Evolutionary conservation across 768 basidiomycete species (phyloP).

Genomic region (Amanita thiersii): DNA sequence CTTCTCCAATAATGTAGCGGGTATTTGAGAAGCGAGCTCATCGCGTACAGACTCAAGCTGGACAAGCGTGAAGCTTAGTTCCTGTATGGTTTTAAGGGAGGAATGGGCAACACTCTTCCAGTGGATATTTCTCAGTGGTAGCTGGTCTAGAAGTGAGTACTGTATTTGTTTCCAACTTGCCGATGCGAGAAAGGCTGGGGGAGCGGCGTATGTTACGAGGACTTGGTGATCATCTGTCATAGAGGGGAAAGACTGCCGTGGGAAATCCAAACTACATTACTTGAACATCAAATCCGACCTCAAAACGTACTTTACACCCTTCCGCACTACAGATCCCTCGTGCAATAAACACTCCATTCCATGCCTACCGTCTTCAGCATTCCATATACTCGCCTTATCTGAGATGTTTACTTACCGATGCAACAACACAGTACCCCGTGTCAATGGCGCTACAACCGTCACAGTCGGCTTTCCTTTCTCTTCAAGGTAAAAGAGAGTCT

Average conservation of each 20-base stretch:
- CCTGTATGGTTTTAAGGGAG: constrained; percentile 79
- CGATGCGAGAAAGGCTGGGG: constrained; percentile 56
- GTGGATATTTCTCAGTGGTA: constrained; percentile 85
- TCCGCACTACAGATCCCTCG: constrained; percentile 55
- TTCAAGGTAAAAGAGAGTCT: constrained; percentile 68
- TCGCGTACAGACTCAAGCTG: constrained; percentile 61
- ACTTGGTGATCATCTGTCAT: constrained; percentile 36
- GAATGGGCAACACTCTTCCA: constrained; percentile 78
- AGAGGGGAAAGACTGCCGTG: constrained; percentile 8
- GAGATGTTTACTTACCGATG: constrained; percentile 40
- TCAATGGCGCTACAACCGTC: constrained; percentile 43
- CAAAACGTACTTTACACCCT: constrained; percentile 64
- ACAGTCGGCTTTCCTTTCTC: constrained; percentile 40
- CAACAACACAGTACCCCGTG: constrained; percentile 55
- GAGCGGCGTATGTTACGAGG: constrained; percentile 61
- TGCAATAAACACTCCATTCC: constrained; percentile 68
- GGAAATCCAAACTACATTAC: constrained; percentile 17
- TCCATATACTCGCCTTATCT: background rate
- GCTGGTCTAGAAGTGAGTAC: constrained; percentile 53
- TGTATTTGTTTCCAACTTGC: constrained; percentile 69
- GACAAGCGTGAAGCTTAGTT: constrained; percentile 71
- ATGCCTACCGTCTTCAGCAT: constrained; percentile 33
- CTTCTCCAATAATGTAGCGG: constrained; percentile 72
- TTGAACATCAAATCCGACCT: constrained; percentile 69
- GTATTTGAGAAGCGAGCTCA: constrained; percentile 69